Base-by-base conservation (phyloP, 345 rosid species). In the Aquilaria malaccensis region DNA sequence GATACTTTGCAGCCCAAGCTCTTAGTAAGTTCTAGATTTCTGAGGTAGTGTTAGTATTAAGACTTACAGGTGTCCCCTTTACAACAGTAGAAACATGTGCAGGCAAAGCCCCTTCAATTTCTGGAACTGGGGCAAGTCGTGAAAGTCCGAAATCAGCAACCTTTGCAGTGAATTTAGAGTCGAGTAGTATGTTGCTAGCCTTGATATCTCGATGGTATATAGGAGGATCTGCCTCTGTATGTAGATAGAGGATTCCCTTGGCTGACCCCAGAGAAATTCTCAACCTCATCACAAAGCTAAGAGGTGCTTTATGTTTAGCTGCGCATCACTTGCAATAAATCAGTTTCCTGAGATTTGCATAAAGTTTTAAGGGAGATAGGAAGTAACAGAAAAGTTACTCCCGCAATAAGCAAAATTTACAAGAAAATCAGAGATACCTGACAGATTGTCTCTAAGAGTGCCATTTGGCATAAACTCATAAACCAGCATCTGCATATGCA, bases 101-200 rank as follows among this genome's bases (percentile, higher is more conserved):
- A 11, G 95, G 86, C 53, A 70, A 74, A 60, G 68, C 45, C 64
- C 87, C 96, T 77, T 86, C 96, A 57, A 79, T 45, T 73, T 85
- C 83, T 31, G 90, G 92, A 64, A 82, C 85, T 9, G 96, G 95
- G 11, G 99, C 99, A 10, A 94, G 93, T 70, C 85, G 77, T 10
- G 96, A 94, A 52, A 94, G 86, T 59, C 99, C 96, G 71, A 94
- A 94, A 77, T 94, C 97, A 43, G 99, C 96, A 64, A 94, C 99
- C 71, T 90, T 90, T n/a, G 97, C 95, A 32, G 66, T 80, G 71
- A 75, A 85, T 68, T 67, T 86, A 7, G 84, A 59, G 73, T 90
- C 96, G 63, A 94, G 61, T 58, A 90, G 66, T 67, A 94, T 88
- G 79, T 90, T 94, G 79, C 84, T 90, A 53, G 99, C 96, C 76